These are phyloP conservation scores for Chaetomiaceae sp. DNA, from an alignment of 2,329 filamentous ascomycete species.

Conservation along the genomic window DNA sequence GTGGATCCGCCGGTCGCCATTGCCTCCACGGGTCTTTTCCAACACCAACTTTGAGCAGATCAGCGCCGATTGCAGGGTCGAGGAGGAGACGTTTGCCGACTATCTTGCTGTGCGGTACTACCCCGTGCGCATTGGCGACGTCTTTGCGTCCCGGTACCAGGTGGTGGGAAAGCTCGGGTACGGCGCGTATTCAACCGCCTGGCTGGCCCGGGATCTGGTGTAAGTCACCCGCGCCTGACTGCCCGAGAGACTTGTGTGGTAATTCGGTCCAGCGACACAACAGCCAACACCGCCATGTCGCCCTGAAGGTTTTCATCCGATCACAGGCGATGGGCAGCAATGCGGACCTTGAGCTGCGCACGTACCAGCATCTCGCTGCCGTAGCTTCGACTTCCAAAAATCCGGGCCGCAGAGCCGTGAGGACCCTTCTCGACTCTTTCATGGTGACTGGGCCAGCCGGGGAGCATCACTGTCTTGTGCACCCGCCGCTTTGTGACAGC, in stretches of 20 bases:
- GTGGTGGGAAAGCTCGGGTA: conserved; percentile 23
- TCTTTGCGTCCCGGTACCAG: conserved; percentile 20
- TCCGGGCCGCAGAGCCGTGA: conserved; percentile 28
- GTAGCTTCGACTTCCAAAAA: conserved; percentile 20
- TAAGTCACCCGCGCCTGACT: neutral
- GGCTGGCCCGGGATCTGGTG: conserved; percentile 22
- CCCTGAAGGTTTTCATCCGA: conserved; percentile 30
- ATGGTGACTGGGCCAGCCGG: conserved; percentile 32
- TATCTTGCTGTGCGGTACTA: conserved; percentile 19
- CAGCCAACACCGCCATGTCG: conserved; percentile 28
- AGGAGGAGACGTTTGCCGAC: conserved; percentile 20
- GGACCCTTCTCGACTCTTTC: conserved; percentile 34
- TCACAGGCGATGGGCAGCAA: conserved; percentile 23
- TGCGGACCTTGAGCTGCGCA: conserved; percentile 33
- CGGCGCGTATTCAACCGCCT: conserved; percentile 23
- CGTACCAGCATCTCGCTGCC: conserved; percentile 35
- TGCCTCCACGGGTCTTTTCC: neutral
- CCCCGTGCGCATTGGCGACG: conserved; percentile 20
- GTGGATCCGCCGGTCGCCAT: too few species aligned
- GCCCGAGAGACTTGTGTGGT: too few species aligned
- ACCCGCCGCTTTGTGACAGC: conserved; percentile 40
- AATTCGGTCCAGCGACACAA: too few species aligned
- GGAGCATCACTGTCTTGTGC: conserved; percentile 32
- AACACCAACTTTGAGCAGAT: conserved; percentile 8
- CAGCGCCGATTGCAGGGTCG: conserved; percentile 11